A percentile compares a stretch with the other conserved stretches of the same genome.
These are phyloP conservation scores for Allium fistulosum DNA, from an alignment of 106 monocot genomes.

Conservation along the genomic window DNA sequence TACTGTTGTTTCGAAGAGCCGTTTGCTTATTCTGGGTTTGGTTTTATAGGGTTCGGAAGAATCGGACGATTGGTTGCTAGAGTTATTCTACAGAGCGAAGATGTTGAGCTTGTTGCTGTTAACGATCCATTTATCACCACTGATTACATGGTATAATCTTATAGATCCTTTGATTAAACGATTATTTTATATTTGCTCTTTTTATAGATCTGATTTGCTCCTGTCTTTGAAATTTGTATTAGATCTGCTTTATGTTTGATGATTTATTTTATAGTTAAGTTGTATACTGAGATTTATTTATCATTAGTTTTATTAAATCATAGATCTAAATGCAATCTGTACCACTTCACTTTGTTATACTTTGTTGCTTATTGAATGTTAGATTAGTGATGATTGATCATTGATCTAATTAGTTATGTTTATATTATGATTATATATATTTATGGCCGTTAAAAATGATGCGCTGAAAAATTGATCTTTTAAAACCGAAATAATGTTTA, in stretches of 20 bases:
- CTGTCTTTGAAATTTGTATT: not conserved
- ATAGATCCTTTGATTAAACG: not conserved
- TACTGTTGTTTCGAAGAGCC: not conserved
- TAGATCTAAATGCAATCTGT: not conserved
- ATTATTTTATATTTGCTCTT: not conserved
- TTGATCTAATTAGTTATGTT: no score
- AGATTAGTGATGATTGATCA: no score
- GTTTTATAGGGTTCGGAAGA: conserved; percentile 70
- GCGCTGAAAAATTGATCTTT: no score
- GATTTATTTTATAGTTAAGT: not conserved
- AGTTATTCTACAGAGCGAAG: conserved; percentile 71
- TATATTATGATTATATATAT: no score
- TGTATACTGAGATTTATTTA: not conserved
- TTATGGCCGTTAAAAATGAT: no score
- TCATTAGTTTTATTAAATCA: not conserved
- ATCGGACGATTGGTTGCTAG: conserved; percentile 87
- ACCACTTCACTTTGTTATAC: no score
- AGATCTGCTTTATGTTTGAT: not conserved
- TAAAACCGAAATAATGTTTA: no score
- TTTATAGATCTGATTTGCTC: not conserved
- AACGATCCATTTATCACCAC: conserved; percentile 97
- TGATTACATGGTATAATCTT: conserved; percentile 76
- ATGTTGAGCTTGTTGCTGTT: conserved; percentile 89
- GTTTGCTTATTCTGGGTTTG: not conserved
- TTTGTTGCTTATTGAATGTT: no score